A percentile compares a stretch with the other conserved stretches of the same genome.
Evolutionary conservation across 805 yeast species (phyloP).

Genomic region (Suhomyces prunicola): DNA sequence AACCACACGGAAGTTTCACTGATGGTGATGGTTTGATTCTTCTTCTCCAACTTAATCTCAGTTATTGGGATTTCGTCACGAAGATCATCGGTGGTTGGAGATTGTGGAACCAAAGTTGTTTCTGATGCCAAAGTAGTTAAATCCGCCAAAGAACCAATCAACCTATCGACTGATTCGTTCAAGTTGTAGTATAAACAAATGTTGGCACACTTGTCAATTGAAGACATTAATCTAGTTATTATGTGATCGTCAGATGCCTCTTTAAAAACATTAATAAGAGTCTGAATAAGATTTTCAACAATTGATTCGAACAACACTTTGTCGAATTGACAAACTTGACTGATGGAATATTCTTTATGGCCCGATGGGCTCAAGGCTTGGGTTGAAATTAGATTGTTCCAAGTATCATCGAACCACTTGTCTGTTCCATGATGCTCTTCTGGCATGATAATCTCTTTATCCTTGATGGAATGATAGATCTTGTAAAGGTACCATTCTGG

Average conservation of each 20-base stretch:
- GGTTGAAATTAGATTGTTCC: conserved; percentile 67
- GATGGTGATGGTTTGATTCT: conserved; percentile 62
- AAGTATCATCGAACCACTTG: conserved; percentile 84
- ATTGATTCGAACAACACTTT: conserved; percentile 62
- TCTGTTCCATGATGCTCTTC: conserved; percentile 95
- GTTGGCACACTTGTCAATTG: conserved; percentile 79
- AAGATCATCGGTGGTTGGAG: conserved; percentile 14
- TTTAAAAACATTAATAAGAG: conserved; percentile 74
- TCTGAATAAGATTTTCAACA: conserved; percentile 63
- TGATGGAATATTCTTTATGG: conserved; percentile 18
- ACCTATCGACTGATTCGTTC: conserved; percentile 55
- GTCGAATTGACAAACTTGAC: conserved; percentile 57
- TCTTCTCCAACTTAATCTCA: conserved; percentile 46
- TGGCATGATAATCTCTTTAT: conserved; percentile 92
- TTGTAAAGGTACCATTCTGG: conserved; percentile 81
- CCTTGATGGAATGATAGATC: conserved; percentile 76
- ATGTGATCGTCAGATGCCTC: conserved; percentile 90
- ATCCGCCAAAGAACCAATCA: conserved; percentile 63
- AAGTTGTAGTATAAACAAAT: conserved; percentile 67
- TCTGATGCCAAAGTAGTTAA: conserved; percentile 60
- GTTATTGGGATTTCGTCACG: conserved; percentile 35
- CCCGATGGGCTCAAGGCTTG: conserved; percentile 25
- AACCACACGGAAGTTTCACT: conserved; percentile 78
- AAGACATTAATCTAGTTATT: conserved; percentile 80
- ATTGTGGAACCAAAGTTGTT: conserved; percentile 13